Conservation (phyloP, 2,329 filamentous ascomycete genomes). For the Nemania diffusa region DNA sequence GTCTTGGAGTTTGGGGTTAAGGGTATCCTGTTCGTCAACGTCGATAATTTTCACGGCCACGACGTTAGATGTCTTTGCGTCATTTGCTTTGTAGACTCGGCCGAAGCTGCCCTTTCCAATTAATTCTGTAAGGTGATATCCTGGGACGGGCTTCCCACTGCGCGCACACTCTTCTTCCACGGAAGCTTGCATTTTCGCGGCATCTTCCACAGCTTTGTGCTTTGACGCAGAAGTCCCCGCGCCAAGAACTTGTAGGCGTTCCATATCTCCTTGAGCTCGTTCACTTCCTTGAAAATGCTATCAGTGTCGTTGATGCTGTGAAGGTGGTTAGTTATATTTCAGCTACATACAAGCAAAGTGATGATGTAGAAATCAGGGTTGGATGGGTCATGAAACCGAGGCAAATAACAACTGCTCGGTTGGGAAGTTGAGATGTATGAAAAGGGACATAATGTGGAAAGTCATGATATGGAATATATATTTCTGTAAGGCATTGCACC, state of each 20-base stretch:
- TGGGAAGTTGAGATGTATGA: background rate
- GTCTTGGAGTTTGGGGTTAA: conserved; percentile 72
- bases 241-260: conserved; percentile 45
- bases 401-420: background rate
- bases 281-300: conserved; percentile 18
- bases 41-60: conserved; percentile 87
- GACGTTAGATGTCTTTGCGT: conserved; percentile 59
- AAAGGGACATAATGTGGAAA: background rate
- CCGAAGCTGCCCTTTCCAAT: conserved; percentile 82
- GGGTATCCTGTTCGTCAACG: conserved; percentile 79
- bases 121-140: conserved; percentile 75
- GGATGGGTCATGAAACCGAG: background rate
- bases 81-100: conserved; percentile 74
- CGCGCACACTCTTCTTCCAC: conserved; percentile 71
- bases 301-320: conserved; percentile 15
- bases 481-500: background rate
- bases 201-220: conserved; percentile 73
- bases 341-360: background rate
- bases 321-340: conserved; percentile 12
- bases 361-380: background rate
- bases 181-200: conserved; percentile 73
- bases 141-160: conserved; percentile 68
- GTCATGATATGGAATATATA: background rate
- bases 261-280: conserved; percentile 38
- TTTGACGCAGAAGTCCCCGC: conserved; percentile 40